Percentiles rank a stretch among this genome's conserved stretches.
These are phyloP conservation scores for Trichoderma brevicompactum DNA, from an alignment of 2,329 filamentous ascomycete species.

Conservation along the genomic window DNA sequence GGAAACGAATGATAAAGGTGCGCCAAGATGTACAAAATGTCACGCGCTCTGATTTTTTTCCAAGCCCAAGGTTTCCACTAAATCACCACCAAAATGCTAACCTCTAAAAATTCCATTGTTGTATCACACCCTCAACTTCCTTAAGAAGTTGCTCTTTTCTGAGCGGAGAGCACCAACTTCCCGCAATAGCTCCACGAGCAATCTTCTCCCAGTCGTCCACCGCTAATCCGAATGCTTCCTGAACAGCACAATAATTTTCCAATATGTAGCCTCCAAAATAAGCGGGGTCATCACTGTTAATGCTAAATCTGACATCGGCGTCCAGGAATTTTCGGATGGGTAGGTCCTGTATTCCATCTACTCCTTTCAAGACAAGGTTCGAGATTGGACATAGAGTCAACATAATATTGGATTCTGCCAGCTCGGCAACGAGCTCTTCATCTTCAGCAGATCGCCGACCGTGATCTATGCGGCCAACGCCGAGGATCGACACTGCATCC, in stretches of 20 bases:
- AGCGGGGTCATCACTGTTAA: conserved; percentile 76
- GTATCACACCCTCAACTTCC: conserved; percentile 44
- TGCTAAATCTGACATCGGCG: conserved; percentile 66
- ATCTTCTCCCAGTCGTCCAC: conserved; percentile 70
- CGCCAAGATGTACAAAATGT: no score
- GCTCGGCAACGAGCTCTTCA: conserved; percentile 57
- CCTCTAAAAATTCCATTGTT: conserved; percentile 3
- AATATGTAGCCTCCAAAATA: conserved; percentile 78
- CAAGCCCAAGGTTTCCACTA: no score
- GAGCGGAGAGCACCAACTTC: conserved; percentile 69
- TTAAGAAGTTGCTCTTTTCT: conserved; percentile 64
- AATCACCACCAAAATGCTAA: neutral
- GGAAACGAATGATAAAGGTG: no score
- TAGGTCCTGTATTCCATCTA: conserved; percentile 40
- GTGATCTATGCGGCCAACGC: conserved; percentile 73
- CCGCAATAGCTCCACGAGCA: conserved; percentile 63
- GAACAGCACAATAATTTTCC: conserved; percentile 74
- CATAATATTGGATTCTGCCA: conserved; percentile 62
- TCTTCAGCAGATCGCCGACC: conserved; percentile 70
- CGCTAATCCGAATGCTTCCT: conserved; percentile 68
- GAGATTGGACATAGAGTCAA: conserved; percentile 75
- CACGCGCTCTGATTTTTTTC: no score
- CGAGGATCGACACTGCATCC: conserved; percentile 64
- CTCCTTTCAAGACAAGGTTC: conserved; percentile 58
- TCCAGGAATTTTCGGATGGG: conserved; percentile 68